phyloP scores from a whole-genome alignment of 805 yeast genomes.

The Nakazawaea ernobii region DNA sequence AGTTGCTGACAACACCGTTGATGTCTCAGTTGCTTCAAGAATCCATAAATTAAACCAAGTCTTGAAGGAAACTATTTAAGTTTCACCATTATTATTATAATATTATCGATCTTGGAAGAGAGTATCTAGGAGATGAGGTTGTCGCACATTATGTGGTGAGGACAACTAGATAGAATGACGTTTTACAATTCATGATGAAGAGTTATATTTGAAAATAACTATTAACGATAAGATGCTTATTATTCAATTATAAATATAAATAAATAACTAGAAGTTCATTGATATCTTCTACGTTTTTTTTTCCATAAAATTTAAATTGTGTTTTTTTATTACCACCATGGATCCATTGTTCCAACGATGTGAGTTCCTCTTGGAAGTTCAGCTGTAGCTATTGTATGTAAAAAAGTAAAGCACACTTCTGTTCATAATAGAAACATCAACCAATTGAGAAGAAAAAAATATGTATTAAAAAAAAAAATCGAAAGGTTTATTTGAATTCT shows the following conservation, averaged over 20 bases:
- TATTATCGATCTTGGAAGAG: too few species aligned
- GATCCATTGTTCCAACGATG: too few species aligned
- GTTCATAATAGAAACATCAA: too few species aligned
- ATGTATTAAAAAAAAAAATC: too few species aligned
- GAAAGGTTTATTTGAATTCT: too few species aligned
- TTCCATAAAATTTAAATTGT: too few species aligned
- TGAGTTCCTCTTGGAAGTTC: too few species aligned
- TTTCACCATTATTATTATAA: background rate
- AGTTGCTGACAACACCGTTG: constrained; percentile 96
- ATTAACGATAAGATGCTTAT: constrained; percentile 1
- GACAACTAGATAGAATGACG: background rate
- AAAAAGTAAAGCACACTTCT: too few species aligned
- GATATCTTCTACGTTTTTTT: too few species aligned
- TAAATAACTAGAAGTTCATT: background rate
- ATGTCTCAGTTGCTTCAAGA: constrained; percentile 80
- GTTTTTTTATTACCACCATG: too few species aligned
- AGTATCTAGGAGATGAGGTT: background rate
- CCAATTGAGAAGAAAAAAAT: too few species aligned
- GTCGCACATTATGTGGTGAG: background rate
- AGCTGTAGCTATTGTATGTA: too few species aligned
- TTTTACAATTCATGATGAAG: background rate
- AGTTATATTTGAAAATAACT: background rate
- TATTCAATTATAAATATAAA: background rate
- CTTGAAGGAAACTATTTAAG: constrained; percentile 76
- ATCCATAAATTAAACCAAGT: constrained; percentile 85